Evolutionary conservation across 2,329 filamentous ascomycete genomes (phyloP).

Genomic region (Fusarium sp.): DNA sequence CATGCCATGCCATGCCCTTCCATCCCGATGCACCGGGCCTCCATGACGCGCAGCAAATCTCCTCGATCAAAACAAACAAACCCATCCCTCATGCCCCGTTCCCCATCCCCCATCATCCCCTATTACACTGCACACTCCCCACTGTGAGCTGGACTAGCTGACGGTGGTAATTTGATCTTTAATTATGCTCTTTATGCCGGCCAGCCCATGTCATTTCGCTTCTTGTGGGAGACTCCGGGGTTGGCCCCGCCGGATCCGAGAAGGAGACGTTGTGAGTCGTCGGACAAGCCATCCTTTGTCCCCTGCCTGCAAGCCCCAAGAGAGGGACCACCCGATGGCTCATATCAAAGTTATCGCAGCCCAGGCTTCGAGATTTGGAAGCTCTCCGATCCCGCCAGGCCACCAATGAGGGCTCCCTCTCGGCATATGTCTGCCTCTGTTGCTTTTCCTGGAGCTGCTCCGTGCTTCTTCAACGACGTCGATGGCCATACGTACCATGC

Average conservation of each 20-base stretch:
- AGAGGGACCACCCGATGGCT: constrained; percentile 17
- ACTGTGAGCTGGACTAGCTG: constrained; percentile 38
- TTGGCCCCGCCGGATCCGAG: constrained; percentile 38
- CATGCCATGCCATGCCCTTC: constrained; percentile 14
- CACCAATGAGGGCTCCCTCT: constrained; percentile 38
- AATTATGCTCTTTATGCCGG: constrained; percentile 47
- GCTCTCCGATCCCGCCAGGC: constrained; percentile 14
- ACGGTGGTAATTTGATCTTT: constrained; percentile 45
- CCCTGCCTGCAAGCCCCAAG: constrained; percentile 19
- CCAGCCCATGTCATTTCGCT: constrained; percentile 48
- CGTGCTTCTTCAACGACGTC: constrained; percentile 36
- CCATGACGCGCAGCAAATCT: constrained; percentile 45
- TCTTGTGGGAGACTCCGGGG: constrained; percentile 45
- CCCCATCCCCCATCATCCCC: constrained; percentile 23
- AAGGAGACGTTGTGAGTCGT: constrained; percentile 20
- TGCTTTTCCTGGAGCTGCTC: constrained; percentile 36
- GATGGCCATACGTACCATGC: constrained; percentile 5
- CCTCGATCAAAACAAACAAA: constrained; percentile 49
- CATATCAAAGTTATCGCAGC: constrained; percentile 41
- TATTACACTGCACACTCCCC: constrained; percentile 39
- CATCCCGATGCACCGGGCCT: constrained; percentile 36
- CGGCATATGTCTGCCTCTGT: constrained; percentile 31
- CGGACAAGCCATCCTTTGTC: constrained; percentile 20
- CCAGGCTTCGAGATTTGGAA: constrained; percentile 20
- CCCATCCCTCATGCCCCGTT: constrained; percentile 6